phyloP scores from a whole-genome alignment of 2,329 filamentous ascomycete genomes.

The Paramyrothecium sp. region DNA sequence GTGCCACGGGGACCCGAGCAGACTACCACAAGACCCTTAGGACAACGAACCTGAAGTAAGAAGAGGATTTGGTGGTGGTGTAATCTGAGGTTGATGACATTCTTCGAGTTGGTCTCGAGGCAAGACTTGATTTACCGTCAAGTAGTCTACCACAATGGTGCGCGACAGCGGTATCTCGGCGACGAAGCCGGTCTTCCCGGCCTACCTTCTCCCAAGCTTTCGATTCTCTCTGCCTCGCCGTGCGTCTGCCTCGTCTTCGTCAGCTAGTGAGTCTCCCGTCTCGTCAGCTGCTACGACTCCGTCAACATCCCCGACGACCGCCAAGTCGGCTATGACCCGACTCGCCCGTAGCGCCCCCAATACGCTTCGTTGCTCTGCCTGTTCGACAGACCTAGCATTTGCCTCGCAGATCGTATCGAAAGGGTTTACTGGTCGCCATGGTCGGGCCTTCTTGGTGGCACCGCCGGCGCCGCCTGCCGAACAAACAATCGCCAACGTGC shows the following conservation, averaged over 20 bases:
- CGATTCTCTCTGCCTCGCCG: conserved; percentile 45
- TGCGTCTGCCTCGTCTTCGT: conserved; percentile 33
- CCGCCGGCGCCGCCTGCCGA: conserved; percentile 25
- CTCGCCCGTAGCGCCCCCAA: conserved; percentile 47
- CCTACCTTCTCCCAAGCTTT: conserved; percentile 51
- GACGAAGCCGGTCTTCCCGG: conserved; percentile 45
- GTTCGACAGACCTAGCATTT: conserved; percentile 61
- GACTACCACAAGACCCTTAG: too few relatives aligned
- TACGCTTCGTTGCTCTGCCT: conserved; percentile 57
- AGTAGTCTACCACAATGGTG: conserved; percentile 24
- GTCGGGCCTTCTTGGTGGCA: conserved; percentile 61
- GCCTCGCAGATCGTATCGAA: conserved; percentile 62
- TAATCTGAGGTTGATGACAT: too few relatives aligned
- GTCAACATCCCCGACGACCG: conserved; percentile 20
- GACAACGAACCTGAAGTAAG: too few relatives aligned
- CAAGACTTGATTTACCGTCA: too few relatives aligned
- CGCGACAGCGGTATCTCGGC: conserved; percentile 38
- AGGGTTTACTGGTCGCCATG: conserved; percentile 65
- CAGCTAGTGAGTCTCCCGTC: conserved; percentile 21
- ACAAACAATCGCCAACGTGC: conserved; percentile 50
- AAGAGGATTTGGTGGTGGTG: too few relatives aligned
- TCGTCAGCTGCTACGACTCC: conserved; percentile 26
- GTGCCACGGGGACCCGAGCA: too few relatives aligned
- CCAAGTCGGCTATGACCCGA: conserved; percentile 15
- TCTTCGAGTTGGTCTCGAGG: too few relatives aligned